Evolutionary conservation across 2,329 filamentous ascomycete species (phyloP), one percentile per base, ranked within the genome.

Genomic region (Aquanectria penicillioides): DNA sequence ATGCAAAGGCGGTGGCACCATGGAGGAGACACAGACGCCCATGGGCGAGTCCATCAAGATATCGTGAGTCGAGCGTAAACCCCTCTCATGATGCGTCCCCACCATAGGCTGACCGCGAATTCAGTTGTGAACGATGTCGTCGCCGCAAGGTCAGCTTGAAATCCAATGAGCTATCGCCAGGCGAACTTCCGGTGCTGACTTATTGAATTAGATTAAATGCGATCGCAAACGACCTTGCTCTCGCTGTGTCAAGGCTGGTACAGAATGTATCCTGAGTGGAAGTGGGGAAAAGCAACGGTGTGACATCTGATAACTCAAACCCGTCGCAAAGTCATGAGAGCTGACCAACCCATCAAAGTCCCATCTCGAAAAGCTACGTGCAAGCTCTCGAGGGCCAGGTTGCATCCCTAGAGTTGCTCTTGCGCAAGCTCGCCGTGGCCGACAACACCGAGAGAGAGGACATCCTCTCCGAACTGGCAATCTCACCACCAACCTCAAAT

Each of bases 211-310:
- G 76, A 80, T 85, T 31, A 85, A 83, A 73, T 86, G 83, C 67
- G 80, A 84, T 66, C 79, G 82, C 4, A 77, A 77, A 40, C 71
- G 77, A 12, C 83, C 83, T 11, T 86, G 83, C 64, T 78, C 77
- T 26, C 80, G 79, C 58, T 86, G 83, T 63, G 67, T 73, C 64
- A 77, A 78, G 63, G 75, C 76, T 6, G 72, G 73, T 17, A 74
- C 72, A 8, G 74, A 78, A 38, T 80, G 78, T 59, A 70, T 74
- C n/a, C 70, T 76, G 18, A 75, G 71, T 28, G 76, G 77, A 15
- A 75, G 72, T 6, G 77, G 78, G 6, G 78, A 80, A 62, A 80
- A 79, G 64, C 75, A 78, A 61, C 72, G 78, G 76, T 79, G 65
- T 52, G 60, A 46, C 57, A 37, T 26, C 44, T 37, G 15, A 29